These are phyloP conservation scores for Citrullus colocynthis DNA, from an alignment of 306 rosid genomes.

Conservation along the genomic window DNA sequence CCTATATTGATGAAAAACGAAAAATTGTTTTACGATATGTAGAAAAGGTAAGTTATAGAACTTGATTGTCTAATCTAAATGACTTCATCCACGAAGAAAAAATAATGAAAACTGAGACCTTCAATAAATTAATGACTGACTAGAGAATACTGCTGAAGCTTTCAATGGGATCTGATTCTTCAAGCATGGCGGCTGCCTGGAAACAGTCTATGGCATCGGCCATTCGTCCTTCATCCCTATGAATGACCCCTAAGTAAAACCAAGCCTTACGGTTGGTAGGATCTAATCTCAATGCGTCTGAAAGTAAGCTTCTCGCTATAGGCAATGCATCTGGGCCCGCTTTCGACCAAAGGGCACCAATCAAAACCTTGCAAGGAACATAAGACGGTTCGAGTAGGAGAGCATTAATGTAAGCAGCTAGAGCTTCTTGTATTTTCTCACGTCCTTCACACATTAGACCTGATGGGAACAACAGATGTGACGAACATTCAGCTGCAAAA, in stretches of 20 bases:
- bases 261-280: conserved; percentile 77
- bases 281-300: conserved; percentile 70
- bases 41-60: background rate
- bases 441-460: conserved; percentile 62
- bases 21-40: background rate
- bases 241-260: conserved; percentile 68
- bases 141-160: conserved; percentile 52
- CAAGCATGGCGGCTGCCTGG: conserved; percentile 93
- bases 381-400: conserved; percentile 46
- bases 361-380: conserved; percentile 57
- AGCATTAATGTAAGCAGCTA: conserved; percentile 31
- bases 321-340: conserved; percentile 39
- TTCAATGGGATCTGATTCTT: conserved; percentile 81
- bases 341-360: conserved; percentile 40
- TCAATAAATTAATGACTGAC: conserved; percentile 1
- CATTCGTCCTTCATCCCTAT: conserved; percentile 59
- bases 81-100: background rate
- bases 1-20: background rate
- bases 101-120: conserved; percentile 3
- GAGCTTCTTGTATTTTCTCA: conserved; percentile 43
- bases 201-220: conserved; percentile 79
- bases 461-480: conserved; percentile 20
- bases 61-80: background rate
- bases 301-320: conserved; percentile 61
- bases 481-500: background rate